phyloP scores from a whole-genome alignment of 148 eudicot species.

The Vaccinium darrowii region DNA sequence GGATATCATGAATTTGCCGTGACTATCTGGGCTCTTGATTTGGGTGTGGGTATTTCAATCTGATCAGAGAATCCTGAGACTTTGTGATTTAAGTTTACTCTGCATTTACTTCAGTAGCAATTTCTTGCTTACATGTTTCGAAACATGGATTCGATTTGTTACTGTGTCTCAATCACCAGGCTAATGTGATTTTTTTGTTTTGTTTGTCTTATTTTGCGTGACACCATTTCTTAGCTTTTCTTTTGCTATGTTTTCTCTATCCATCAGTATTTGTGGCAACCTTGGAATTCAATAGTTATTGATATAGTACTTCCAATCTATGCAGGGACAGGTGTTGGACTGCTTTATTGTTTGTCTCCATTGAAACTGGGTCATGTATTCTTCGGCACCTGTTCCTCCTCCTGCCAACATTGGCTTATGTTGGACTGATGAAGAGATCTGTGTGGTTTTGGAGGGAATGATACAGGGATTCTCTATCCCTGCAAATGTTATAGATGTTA shows the following conservation, averaged over 20 bases:
- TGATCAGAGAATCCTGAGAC: background rate
- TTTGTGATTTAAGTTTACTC: background rate
- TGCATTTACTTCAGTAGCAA: background rate
- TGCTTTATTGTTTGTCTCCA: background rate
- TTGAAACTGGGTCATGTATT: constrained; percentile 28
- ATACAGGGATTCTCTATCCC: constrained; percentile 31
- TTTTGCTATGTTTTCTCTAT: background rate
- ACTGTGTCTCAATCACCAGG: background rate
- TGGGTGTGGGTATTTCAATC: background rate
- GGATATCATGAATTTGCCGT: background rate
- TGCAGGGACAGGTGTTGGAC: constrained; percentile 2
- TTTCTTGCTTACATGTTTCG: background rate
- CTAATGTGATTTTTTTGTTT: background rate
- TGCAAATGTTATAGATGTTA: constrained; percentile 31
- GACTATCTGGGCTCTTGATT: background rate
- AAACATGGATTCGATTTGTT: background rate
- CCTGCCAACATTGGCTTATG: constrained; percentile 26
- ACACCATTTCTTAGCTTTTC: background rate
- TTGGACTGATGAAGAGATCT: constrained; percentile 40
- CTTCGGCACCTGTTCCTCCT: constrained; percentile 19
- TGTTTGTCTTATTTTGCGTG: background rate
- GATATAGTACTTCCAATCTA: background rate
- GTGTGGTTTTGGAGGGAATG: constrained; percentile 18
- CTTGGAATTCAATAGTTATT: background rate
- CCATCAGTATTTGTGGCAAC: background rate